A percentile compares a stretch with the other conserved stretches of the same genome.
Evolutionary conservation across 2,329 filamentous ascomycete genomes (phyloP).

Genomic region (Fusarium sp.): DNA sequence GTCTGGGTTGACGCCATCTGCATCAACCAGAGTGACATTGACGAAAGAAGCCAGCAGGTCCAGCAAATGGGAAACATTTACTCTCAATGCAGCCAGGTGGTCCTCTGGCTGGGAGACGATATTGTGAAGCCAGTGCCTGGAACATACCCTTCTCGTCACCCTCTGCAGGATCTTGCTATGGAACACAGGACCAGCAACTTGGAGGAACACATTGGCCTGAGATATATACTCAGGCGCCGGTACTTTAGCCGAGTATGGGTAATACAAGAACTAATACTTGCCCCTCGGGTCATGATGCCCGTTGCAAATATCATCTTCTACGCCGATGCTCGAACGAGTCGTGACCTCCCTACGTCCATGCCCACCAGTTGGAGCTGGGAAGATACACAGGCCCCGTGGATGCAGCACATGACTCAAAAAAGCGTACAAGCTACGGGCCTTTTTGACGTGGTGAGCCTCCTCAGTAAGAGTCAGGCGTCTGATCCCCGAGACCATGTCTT

Average conservation of each 20-base stretch:
- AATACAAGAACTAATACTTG: background rate
- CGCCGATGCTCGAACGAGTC: background rate
- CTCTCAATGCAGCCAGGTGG: background rate
- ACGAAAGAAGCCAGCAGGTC: background rate
- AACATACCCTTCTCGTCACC: background rate
- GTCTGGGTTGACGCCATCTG: slow-evolving; percentile 10
- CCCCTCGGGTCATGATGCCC: background rate
- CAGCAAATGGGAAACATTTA: slow-evolving; percentile 1
- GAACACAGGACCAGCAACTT: background rate
- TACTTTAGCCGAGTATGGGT: slow-evolving; percentile 4
- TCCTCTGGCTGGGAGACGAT: background rate
- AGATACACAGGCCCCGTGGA: background rate
- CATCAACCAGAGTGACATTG: background rate
- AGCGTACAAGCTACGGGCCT: background rate
- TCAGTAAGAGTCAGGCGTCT: background rate
- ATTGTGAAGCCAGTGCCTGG: background rate
- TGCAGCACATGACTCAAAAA: background rate
- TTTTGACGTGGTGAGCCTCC: background rate
- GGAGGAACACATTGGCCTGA: background rate
- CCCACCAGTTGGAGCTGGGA: background rate
- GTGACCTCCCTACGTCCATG: background rate
- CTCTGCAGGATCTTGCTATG: background rate
- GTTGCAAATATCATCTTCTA: background rate
- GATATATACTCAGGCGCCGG: background rate
- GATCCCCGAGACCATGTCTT: background rate